These are phyloP conservation scores for Thuja plicata DNA, from an alignment of 83 land plant species.

Conservation along the genomic window DNA sequence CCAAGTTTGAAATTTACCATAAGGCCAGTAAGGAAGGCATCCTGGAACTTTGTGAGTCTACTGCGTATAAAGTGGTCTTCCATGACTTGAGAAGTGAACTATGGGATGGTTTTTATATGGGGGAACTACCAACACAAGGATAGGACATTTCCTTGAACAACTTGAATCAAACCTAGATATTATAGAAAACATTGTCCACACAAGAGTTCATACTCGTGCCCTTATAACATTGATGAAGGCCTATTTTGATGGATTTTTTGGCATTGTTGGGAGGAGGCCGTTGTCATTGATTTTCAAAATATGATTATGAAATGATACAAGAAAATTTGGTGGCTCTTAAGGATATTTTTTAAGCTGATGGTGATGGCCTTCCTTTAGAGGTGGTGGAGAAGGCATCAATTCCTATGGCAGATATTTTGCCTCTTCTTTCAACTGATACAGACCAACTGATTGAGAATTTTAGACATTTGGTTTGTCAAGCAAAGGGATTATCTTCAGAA, in stretches of 20 bases:
- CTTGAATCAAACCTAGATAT: constrained; percentile 63
- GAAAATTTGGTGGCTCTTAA: constrained; percentile 77
- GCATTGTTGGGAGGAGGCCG: constrained; percentile 93
- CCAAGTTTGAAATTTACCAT: constrained; percentile 60
- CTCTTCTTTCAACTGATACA: too few species aligned
- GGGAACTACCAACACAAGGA: constrained; percentile 64
- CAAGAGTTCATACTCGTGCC: too few species aligned
- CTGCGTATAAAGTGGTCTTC: constrained; percentile 73
- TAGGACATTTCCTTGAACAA: constrained; percentile 57
- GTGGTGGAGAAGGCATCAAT: constrained; percentile 78
- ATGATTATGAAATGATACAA: constrained; percentile 79
- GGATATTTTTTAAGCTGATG: constrained; percentile 79
- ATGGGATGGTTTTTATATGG: too few species aligned
- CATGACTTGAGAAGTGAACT: constrained; percentile 74
- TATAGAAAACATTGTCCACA: constrained; percentile 56
- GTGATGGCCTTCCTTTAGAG: constrained; percentile 87
- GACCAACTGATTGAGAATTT: too few species aligned
- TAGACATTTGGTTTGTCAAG: too few species aligned
- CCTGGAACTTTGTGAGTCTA: constrained; percentile 70
- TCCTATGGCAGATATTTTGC: too few species aligned
- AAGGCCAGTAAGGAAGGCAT: constrained; percentile 60
- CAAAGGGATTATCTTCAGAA: too few species aligned
- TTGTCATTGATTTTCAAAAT: constrained; percentile 55
- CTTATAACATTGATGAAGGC: too few species aligned
- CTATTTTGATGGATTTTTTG: too few species aligned